These are phyloP conservation scores for Pleodorina starrii DNA, from an alignment of 139 green algal genomes.

Conservation along the genomic window DNA sequence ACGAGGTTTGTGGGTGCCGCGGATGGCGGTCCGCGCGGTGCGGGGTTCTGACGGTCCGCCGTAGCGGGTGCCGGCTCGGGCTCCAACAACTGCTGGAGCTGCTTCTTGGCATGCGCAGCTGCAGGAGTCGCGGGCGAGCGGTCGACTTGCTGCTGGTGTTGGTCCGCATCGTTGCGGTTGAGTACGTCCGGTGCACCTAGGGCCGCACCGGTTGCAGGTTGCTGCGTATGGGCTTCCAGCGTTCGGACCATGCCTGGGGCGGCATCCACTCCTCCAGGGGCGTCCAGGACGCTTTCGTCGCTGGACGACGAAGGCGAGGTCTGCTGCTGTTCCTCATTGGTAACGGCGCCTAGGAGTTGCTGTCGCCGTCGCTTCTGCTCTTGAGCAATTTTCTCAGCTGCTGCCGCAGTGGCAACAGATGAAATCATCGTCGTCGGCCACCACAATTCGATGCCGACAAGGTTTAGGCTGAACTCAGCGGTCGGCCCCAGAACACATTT, in stretches of 20 bases:
- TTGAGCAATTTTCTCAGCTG: not conserved
- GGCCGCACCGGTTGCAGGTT: no score
- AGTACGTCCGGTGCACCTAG: no score
- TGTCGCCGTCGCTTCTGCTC: not conserved
- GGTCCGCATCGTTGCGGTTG: no score
- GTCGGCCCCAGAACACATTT: no score
- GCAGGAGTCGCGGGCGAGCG: not conserved
- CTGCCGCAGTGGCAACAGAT: not conserved
- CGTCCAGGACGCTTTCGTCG: not conserved
- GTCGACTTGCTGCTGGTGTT: not conserved
- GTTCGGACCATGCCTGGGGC: no score
- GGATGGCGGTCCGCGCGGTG: not conserved
- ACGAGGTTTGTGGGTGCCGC: not conserved
- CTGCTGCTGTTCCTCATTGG: not conserved
- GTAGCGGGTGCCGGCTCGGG: not conserved
- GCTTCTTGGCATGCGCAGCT: not conserved
- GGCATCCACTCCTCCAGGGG: no score
- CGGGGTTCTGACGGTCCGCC: not conserved
- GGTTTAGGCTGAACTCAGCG: no score
- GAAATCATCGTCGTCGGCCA: slow-evolving; percentile 15
- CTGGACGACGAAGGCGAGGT: not conserved
- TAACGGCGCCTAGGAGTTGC: not conserved
- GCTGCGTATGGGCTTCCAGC: no score
- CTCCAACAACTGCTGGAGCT: not conserved
- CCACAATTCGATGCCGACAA: no score